A percentile compares a stretch with the other conserved stretches of the same genome.
phyloP scores from a whole-genome alignment of 2,329 filamentous ascomycete species.

The Hansfordia pulvinata region DNA sequence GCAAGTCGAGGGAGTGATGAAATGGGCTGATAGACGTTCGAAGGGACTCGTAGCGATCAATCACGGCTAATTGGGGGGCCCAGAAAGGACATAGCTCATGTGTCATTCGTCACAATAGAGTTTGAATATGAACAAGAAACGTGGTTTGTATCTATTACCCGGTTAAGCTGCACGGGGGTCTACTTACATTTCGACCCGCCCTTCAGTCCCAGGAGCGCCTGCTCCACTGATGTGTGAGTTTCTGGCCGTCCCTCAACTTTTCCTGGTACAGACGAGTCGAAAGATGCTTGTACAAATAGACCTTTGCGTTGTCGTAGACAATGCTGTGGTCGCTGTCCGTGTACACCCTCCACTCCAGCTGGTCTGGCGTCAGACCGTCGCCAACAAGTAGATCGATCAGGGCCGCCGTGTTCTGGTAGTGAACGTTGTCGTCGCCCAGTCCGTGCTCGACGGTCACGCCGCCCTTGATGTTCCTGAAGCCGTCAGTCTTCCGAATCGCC shows the following conservation, averaged over 20 bases:
- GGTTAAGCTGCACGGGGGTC: no score
- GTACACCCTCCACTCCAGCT: constrained; percentile 51
- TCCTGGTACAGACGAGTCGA: constrained; percentile 47
- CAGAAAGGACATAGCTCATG: no score
- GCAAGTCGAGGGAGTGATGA: no score
- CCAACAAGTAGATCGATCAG: constrained; percentile 48
- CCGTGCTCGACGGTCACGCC: constrained; percentile 52
- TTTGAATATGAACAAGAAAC: no score
- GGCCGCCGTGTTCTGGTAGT: constrained; percentile 53
- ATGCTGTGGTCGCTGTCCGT: constrained; percentile 54
- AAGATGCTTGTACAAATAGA: constrained; percentile 49
- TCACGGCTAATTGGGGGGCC: no score
- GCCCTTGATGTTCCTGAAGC: constrained; percentile 49
- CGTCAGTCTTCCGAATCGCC: constrained; percentile 40
- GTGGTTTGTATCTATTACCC: no score
- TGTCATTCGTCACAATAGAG: no score
- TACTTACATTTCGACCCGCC: no score
- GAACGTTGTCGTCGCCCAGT: constrained; percentile 58
- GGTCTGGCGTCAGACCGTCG: constrained; percentile 41
- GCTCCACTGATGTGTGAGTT: constrained; percentile 13
- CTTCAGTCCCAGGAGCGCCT: no score
- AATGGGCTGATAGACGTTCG: no score
- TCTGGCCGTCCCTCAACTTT: constrained; percentile 21
- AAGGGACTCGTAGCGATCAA: no score
- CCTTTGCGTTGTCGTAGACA: constrained; percentile 36